These are phyloP conservation scores for Acrodontium crateriforme DNA, from an alignment of 2,329 filamentous ascomycete species.

Conservation along the genomic window DNA sequence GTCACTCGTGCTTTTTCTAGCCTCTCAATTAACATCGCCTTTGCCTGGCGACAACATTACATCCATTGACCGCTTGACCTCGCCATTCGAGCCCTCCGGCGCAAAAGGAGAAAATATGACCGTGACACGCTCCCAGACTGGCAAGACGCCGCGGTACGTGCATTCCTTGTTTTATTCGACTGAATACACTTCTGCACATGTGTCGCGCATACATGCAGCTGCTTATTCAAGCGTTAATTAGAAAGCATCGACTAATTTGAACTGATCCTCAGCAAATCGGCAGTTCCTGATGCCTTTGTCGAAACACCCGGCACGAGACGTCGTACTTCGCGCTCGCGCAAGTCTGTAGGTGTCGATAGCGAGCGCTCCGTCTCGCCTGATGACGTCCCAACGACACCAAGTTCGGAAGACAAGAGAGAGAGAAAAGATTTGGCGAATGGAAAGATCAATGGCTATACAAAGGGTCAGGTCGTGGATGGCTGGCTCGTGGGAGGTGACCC, in stretches of 20 bases:
- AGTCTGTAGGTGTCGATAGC: conserved; percentile 19
- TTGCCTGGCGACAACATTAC: too few relatives aligned
- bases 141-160: conserved; percentile 34
- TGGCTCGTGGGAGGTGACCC: conserved; percentile 24
- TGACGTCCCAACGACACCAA: conserved; percentile 4
- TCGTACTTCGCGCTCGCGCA: conserved; percentile 29
- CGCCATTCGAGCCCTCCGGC: too few relatives aligned
- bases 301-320: conserved; percentile 34
- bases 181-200: too few relatives aligned
- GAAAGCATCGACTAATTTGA: too few relatives aligned
- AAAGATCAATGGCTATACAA: conserved; percentile 19
- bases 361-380: conserved; percentile 2
- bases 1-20: too few relatives aligned
- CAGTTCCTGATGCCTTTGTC: conserved; percentile 31
- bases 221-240: background rate
- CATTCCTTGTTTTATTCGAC: too few relatives aligned
- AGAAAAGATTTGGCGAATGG: conserved; percentile 18
- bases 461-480: conserved; percentile 26
- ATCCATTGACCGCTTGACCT: too few relatives aligned
- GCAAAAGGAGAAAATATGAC: too few relatives aligned
- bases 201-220: too few relatives aligned
- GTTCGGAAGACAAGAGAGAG: conserved; percentile 3
- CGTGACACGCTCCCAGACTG: conserved; percentile 32
- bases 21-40: too few relatives aligned
- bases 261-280: conserved; percentile 24